Conservation (phyloP, 139 green algal genomes). For the Chlamydomonas schloesseri region DNA sequence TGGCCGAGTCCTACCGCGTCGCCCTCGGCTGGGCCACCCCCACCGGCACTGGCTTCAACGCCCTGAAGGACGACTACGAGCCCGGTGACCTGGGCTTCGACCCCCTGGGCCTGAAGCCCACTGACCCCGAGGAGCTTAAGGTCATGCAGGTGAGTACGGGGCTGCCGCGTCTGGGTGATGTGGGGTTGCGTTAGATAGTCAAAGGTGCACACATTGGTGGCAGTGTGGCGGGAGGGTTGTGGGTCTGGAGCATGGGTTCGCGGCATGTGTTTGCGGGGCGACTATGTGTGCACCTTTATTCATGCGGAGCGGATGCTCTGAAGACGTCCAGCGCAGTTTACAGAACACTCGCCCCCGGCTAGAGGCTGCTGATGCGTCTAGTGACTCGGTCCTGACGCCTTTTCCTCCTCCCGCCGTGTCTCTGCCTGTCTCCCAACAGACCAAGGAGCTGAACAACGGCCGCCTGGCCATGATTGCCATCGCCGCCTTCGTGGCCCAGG, state of each 20-base stretch:
- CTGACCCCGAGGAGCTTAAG: conserved; percentile 61
- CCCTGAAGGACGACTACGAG: conserved; percentile 78
- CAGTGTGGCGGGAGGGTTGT: too few species aligned
- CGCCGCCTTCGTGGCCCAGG: conserved; percentile 78
- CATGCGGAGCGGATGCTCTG: too few species aligned
- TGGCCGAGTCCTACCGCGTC: conserved; percentile 76
- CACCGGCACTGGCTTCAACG: conserved; percentile 64
- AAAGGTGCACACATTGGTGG: too few species aligned
- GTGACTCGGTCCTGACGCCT: too few species aligned
- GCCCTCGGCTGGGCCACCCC: conserved; percentile 73
- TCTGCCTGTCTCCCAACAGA: conserved; percentile 61
- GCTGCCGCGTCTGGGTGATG: too few species aligned
- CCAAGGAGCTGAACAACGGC: conserved; percentile 91
- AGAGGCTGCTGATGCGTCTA: too few species aligned
- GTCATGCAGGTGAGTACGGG: conserved; percentile 41
- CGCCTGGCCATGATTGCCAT: conserved; percentile 90
- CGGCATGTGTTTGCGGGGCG: too few species aligned
- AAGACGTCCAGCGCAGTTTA: too few species aligned
- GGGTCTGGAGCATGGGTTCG: too few species aligned
- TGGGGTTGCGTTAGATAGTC: too few species aligned
- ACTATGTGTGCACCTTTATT: too few species aligned
- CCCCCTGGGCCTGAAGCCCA: conserved; percentile 73
- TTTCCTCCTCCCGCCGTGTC: conserved; percentile 12
- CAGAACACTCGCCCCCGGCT: too few species aligned
- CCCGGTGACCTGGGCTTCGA: conserved; percentile 77